Base-by-base conservation (phyloP, 139 green algal genomes). In the Ulvella scutata region DNA sequence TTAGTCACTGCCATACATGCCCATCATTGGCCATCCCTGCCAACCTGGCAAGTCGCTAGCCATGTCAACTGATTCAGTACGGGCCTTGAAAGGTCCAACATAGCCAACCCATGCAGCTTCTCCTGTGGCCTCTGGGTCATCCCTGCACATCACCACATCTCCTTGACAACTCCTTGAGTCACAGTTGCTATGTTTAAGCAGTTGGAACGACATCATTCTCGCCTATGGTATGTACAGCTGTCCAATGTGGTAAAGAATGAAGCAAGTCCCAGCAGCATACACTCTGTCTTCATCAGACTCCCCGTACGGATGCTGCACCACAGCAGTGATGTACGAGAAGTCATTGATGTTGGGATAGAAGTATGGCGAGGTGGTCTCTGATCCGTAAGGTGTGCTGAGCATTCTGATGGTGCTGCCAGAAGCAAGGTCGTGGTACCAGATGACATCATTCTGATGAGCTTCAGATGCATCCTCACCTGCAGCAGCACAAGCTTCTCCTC, bases 251-350 rank as follows among this genome's bases (percentile, higher is more conserved):
- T 59, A 17, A 59, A 13, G 13, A 59, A 26, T 59, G 40, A 13
- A 59, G 40, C 13, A 59, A 59, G 40, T 59, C 13, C 40, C 13
- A 59, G 40, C 40, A 20, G 40, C 34, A 62, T 74, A 38, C 13
- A 62, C 72, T n/a, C 73, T 43, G 26, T 76, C 73, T 34, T 36
- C 20, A 43, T 86, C 79, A 4, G 62, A 79, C 75, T 82, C 79
- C 36, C 82, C 81, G 75, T 88, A 88, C 4, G 85, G 85, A 76
- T 90, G 85, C 83, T 90, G 85, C 43, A 84, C 60, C 4, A 79
- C 78, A 13, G 38, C 80, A 23, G 74, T 62, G 17, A 86, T 39
- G 81, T 89, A 90, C 33, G 31, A 33, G 34, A 37, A 84, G 43
- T 74, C 76, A 51, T 81, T 78, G 59, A 86, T 79, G 60, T 85